phyloP scores from a whole-genome alignment of 208 protist species.

The Porcisia hertigi region DNA sequence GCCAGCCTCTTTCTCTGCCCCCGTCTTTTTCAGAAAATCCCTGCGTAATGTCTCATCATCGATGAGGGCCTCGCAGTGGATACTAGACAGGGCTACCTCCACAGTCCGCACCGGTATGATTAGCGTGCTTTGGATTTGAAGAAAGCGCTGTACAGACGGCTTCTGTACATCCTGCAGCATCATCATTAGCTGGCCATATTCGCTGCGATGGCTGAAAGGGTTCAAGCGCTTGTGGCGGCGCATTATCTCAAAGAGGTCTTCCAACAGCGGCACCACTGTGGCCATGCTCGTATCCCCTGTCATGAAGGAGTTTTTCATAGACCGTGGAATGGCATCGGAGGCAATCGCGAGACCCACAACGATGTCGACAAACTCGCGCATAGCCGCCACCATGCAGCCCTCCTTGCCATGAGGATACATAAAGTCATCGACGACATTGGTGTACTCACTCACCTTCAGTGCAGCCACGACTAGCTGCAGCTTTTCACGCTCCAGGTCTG shows the following conservation, averaged over 20 bases:
- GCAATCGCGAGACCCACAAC: constrained; percentile 78
- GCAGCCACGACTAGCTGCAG: constrained; percentile 86
- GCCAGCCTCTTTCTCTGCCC: constrained; percentile 55
- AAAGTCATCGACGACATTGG: constrained; percentile 87
- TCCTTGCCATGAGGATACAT: constrained; percentile 55
- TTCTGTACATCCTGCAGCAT: constrained; percentile 93
- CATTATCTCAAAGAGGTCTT: constrained; percentile 94
- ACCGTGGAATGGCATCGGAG: constrained; percentile 63
- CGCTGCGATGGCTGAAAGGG: constrained; percentile 89
- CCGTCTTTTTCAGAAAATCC: constrained; percentile 39
- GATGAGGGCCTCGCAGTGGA: constrained; percentile 58
- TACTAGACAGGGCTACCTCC: constrained; percentile 48
- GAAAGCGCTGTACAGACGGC: constrained; percentile 43
- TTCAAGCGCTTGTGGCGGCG: constrained; percentile 98
- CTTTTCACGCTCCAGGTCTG: constrained; percentile 78
- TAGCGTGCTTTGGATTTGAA: constrained; percentile 57
- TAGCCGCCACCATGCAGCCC: constrained; percentile 54
- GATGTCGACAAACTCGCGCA: constrained; percentile 80
- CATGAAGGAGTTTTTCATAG: constrained; percentile 58
- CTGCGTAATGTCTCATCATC: constrained; percentile 76
- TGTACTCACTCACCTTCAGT: constrained; percentile 90
- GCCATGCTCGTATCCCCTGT: constrained; percentile 36
- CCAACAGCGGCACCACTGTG: constrained; percentile 69
- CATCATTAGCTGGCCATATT: constrained; percentile 98
- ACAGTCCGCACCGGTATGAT: constrained; percentile 90